Conservation (phyloP, 2,329 filamentous ascomycete species). For the Alternaria ethzedia region DNA sequence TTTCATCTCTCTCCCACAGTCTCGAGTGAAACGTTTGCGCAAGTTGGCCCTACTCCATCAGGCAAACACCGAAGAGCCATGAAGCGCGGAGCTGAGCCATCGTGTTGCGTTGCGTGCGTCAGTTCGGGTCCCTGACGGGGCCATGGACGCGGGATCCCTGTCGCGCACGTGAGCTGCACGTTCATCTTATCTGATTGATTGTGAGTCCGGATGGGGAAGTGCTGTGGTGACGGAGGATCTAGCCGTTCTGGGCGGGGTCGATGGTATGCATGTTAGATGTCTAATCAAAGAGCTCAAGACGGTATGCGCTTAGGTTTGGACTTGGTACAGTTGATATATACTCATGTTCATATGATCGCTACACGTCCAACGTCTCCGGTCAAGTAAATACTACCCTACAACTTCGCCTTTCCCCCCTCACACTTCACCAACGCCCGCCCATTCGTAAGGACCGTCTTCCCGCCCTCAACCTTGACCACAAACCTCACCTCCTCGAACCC, state of each 20-base stretch:
- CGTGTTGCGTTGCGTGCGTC: constrained; percentile 17
- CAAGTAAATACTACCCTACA: constrained; percentile 29
- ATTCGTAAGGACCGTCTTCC: constrained; percentile 87
- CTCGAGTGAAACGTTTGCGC: constrained; percentile 23
- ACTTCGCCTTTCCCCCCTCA: constrained; percentile 53
- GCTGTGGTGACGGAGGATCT: constrained; percentile 24
- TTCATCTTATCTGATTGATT: constrained; percentile 37
- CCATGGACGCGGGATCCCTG: background rate
- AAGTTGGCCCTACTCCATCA: constrained; percentile 16
- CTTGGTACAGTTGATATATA: background rate
- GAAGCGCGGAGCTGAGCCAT: background rate
- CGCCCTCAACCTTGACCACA: constrained; percentile 75
- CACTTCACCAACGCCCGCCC: constrained; percentile 79
- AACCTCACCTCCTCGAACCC: constrained; percentile 85
- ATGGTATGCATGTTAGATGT: background rate
- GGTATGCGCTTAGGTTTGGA: background rate
- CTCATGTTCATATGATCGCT: background rate
- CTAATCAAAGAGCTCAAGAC: background rate
- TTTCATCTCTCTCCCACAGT: constrained; percentile 10
- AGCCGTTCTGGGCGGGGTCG: constrained; percentile 15
- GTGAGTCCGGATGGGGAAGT: background rate
- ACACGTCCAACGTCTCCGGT: background rate
- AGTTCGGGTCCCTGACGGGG: background rate
- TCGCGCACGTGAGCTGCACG: constrained; percentile 4
- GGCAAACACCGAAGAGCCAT: constrained; percentile 12